Evolutionary conservation across 768 basidiomycete genomes (phyloP).

Genomic region (Auricularia sp.): DNA sequence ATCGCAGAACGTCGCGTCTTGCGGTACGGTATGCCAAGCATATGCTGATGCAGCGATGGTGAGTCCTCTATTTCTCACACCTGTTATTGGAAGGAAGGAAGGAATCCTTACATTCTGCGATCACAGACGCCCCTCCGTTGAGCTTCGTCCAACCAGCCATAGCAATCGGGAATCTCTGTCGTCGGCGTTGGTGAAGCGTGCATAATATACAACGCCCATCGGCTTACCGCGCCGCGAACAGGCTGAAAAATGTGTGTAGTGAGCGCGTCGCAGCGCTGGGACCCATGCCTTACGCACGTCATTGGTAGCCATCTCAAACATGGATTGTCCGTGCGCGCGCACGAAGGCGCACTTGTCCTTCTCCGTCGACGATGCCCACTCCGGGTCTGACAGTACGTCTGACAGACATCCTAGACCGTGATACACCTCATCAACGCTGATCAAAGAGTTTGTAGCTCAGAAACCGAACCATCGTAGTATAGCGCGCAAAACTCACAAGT

Average conservation of each 20-base stretch:
- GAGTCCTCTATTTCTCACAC: neutral
- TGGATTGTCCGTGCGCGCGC: neutral
- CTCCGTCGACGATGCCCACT: neutral
- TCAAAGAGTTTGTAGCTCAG: neutral
- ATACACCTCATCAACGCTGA: neutral
- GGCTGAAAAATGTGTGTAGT: neutral
- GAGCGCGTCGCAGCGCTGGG: neutral
- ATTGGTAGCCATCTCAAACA: neutral
- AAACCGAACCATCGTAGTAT: neutral
- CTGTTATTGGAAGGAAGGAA: no score
- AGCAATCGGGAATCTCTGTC: no score
- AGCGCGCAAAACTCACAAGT: neutral
- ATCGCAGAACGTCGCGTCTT: conserved; percentile 3
- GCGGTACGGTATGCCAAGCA: conserved; percentile 5
- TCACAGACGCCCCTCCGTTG: no score
- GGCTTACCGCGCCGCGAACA: no score
- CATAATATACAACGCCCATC: no score
- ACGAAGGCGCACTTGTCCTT: neutral
- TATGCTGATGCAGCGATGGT: neutral
- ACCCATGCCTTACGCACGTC: neutral
- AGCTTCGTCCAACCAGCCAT: no score
- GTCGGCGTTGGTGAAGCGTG: no score
- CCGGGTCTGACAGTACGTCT: neutral
- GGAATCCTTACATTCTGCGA: no score
- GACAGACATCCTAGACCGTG: neutral